Evolutionary conservation across 2,329 filamentous ascomycete genomes (phyloP).

Genomic region (Pseudocercospora cruenta): DNA sequence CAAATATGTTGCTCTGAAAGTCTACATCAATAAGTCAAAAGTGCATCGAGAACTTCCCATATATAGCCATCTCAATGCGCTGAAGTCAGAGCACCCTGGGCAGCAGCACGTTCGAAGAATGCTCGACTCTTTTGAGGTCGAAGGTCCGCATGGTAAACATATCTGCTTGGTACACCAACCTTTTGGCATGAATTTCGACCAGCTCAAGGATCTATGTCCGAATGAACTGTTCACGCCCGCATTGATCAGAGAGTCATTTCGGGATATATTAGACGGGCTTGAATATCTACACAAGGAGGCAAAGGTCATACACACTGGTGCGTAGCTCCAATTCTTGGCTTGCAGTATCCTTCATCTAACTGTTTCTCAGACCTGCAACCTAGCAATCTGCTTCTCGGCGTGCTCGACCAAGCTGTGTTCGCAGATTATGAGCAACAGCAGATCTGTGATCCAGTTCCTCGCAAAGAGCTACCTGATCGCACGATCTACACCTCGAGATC

Average conservation of each 20-base stretch:
- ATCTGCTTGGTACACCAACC: constrained; percentile 42
- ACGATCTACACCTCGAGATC: constrained; percentile 26
- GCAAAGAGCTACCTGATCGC: constrained; percentile 25
- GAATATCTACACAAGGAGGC: constrained; percentile 23
- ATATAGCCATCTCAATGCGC: constrained; percentile 35
- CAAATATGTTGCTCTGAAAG: constrained; percentile 41
- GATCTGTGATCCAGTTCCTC: constrained; percentile 17
- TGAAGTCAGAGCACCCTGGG: constrained; percentile 36
- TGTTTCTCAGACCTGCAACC: constrained; percentile 26
- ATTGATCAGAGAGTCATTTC: not conserved
- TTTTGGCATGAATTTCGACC: constrained; percentile 45
- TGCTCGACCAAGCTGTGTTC: constrained; percentile 27
- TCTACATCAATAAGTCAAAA: constrained; percentile 38
- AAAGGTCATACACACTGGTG: constrained; percentile 24
- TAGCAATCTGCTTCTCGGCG: constrained; percentile 28
- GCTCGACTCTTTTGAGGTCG: constrained; percentile 42
- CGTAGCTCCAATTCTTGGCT: not conserved
- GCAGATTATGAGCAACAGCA: constrained; percentile 24
- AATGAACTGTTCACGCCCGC: not conserved
- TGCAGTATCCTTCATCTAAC: not conserved
- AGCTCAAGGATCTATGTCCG: constrained; percentile 28
- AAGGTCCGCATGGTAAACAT: constrained; percentile 41
- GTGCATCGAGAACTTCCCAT: constrained; percentile 39
- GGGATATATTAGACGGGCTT: not conserved
- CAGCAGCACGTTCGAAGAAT: constrained; percentile 39